Evolutionary conservation across 805 yeast species (phyloP).

Genomic region (Kodamaea kakaduensis): DNA sequence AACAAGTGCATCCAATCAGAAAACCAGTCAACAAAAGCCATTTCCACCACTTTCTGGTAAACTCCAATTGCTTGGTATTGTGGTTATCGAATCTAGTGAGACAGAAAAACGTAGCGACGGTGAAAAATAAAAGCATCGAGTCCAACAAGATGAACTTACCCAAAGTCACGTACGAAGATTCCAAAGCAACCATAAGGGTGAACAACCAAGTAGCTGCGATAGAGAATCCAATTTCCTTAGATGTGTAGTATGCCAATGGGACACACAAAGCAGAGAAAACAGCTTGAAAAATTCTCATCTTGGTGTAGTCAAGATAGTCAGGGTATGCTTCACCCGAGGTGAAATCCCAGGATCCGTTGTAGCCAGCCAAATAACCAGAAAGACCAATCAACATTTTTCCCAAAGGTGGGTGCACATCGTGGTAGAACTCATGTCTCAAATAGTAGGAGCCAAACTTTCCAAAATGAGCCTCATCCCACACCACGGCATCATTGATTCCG

Average conservation of each 20-base stretch:
- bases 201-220: constrained; percentile 72
- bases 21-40: constrained; percentile 86
- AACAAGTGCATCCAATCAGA: constrained; percentile 82
- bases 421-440: constrained; percentile 81
- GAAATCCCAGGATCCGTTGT: constrained; percentile 85
- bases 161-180: constrained; percentile 77
- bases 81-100: constrained; percentile 68
- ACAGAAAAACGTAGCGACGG: constrained; percentile 74
- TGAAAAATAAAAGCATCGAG: constrained; percentile 85
- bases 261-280: constrained; percentile 77
- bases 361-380: constrained; percentile 82
- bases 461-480: constrained; percentile 98
- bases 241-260: constrained; percentile 82
- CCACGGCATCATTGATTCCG: constrained; percentile 68
- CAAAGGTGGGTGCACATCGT: constrained; percentile 96
- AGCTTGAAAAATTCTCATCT: constrained; percentile 88
- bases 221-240: constrained; percentile 69
- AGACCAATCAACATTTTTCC: constrained; percentile 91
- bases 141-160: constrained; percentile 89
- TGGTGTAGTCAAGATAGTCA: constrained; percentile 68
- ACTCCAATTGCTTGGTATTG: constrained; percentile 43
- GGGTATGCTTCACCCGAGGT: constrained; percentile 80
- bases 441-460: constrained; percentile 95
- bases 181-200: constrained; percentile 75
- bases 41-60: constrained; percentile 85